phyloP scores from a whole-genome alignment of 225 moss, liverwort and hornwort species.

The Polytrichum formosum region DNA sequence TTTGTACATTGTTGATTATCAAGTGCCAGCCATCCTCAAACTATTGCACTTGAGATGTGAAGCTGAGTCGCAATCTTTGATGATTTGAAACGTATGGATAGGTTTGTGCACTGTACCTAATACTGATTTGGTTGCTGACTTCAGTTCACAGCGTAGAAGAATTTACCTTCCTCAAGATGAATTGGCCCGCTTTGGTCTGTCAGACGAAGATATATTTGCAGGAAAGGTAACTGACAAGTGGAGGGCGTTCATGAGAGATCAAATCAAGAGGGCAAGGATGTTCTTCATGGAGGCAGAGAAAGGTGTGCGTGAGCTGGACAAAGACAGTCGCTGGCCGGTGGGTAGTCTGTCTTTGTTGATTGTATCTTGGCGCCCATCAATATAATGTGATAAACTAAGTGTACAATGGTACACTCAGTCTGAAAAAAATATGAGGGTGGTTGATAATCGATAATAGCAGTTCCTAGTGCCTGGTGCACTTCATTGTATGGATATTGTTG shows the following conservation, averaged over 20 bases:
- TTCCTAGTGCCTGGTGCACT: not conserved
- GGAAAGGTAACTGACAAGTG: constrained; percentile 86
- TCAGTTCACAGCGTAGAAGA: constrained; percentile 70
- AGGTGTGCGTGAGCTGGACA: constrained; percentile 64
- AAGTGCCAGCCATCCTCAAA: no score
- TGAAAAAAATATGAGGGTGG: no score
- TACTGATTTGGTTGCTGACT: not conserved
- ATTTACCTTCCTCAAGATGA: constrained; percentile 93
- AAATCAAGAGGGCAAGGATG: constrained; percentile 78
- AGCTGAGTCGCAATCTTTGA: no score
- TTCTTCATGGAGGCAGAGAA: constrained; percentile 90
- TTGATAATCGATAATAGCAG: not conserved
- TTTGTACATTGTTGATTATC: no score
- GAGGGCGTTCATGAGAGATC: constrained; percentile 93
- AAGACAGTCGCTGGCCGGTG: constrained; percentile 96
- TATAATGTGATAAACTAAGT: no score
- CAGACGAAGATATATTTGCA: constrained; percentile 84
- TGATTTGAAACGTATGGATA: no score
- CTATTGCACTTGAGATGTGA: no score
- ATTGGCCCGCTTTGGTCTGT: constrained; percentile 69
- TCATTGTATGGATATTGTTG: not conserved
- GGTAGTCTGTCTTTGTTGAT: constrained; percentile 3
- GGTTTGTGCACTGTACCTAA: no score
- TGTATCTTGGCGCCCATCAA: no score
- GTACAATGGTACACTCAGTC: no score